A percentile compares a stretch with the other conserved stretches of the same genome.
Evolutionary conservation across 1,284 basidiomycete species (phyloP).

Genomic region (Melanopsichium pennsylvanicum): DNA sequence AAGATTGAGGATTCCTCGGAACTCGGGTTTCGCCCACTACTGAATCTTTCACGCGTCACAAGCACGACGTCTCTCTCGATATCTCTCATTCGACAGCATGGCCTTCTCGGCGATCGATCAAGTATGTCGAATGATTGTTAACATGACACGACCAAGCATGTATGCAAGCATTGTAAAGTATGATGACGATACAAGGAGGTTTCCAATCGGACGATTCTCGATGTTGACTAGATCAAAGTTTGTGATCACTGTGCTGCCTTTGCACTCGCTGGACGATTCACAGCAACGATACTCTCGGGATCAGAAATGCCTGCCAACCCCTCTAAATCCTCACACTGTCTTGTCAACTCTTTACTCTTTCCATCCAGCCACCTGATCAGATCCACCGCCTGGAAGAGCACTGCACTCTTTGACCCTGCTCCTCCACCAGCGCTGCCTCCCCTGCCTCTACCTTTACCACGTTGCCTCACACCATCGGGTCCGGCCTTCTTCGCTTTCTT

Average conservation of each 20-base stretch:
- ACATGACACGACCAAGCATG: no score
- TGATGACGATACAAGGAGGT: no score
- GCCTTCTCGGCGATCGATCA: no score
- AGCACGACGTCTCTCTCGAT: background rate
- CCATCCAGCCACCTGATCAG: slow-evolving; percentile 61
- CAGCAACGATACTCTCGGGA: slow-evolving; percentile 33
- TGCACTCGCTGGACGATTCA: slow-evolving; percentile 21
- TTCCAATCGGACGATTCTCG: no score
- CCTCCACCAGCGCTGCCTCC: slow-evolving; percentile 63
- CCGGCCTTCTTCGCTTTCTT: slow-evolving; percentile 51
- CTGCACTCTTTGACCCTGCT: slow-evolving; percentile 61
- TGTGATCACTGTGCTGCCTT: slow-evolving; percentile 6
- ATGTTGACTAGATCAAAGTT: no score
- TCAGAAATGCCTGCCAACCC: slow-evolving; percentile 30
- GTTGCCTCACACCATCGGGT: slow-evolving; percentile 40
- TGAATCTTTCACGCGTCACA: background rate
- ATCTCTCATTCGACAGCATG: no score
- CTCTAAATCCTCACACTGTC: slow-evolving; percentile 54
- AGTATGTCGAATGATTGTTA: no score
- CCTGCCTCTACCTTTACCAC: slow-evolving; percentile 60
- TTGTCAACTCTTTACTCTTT: slow-evolving; percentile 47
- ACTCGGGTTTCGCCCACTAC: slow-evolving; percentile 1
- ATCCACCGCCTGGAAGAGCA: slow-evolving; percentile 64
- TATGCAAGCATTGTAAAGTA: no score
- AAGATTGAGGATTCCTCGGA: slow-evolving; percentile 15